Conservation (phyloP, 805 yeast genomes). For the Grigorovia transvaalensis region DNA sequence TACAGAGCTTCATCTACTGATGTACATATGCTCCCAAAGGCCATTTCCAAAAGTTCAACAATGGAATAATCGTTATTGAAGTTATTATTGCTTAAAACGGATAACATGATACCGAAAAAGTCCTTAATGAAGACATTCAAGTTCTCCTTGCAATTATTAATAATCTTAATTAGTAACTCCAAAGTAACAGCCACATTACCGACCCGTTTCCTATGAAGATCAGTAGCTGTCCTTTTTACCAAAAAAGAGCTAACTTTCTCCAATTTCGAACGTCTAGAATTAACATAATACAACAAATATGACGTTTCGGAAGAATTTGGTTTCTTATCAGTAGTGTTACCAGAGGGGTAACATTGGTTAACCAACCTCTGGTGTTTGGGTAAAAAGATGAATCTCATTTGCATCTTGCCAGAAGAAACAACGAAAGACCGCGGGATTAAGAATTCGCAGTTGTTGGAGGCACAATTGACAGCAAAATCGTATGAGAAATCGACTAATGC, state of each 20-base stretch:
- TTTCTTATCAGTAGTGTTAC: constrained; percentile 73
- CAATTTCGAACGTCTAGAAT: constrained; percentile 78
- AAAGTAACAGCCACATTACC: constrained; percentile 83
- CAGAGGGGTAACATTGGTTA: constrained; percentile 87
- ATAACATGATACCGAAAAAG: constrained; percentile 48
- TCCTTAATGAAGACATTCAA: constrained; percentile 70
- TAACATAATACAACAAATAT: constrained; percentile 78
- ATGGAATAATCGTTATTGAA: constrained; percentile 51
- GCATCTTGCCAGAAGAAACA: constrained; percentile 4
- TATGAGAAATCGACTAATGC: too few species aligned
- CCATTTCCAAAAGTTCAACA: constrained; percentile 40
- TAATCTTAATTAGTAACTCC: constrained; percentile 56
- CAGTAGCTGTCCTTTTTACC: constrained; percentile 48
- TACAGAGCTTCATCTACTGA: constrained; percentile 53
- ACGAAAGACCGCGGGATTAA: neutral
- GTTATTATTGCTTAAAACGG: constrained; percentile 32
- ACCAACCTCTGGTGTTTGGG: constrained; percentile 88
- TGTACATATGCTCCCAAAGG: constrained; percentile 39
- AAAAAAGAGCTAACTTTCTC: constrained; percentile 75
- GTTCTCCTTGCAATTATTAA: constrained; percentile 70
- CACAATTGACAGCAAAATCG: too few species aligned
- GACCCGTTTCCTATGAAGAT: constrained; percentile 47
- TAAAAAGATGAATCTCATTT: constrained; percentile 31
- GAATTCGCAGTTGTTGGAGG: neutral
- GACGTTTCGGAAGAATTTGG: constrained; percentile 90